Conservation (phyloP, 345 rosid species). For the Rubroshorea leprosula region DNA sequence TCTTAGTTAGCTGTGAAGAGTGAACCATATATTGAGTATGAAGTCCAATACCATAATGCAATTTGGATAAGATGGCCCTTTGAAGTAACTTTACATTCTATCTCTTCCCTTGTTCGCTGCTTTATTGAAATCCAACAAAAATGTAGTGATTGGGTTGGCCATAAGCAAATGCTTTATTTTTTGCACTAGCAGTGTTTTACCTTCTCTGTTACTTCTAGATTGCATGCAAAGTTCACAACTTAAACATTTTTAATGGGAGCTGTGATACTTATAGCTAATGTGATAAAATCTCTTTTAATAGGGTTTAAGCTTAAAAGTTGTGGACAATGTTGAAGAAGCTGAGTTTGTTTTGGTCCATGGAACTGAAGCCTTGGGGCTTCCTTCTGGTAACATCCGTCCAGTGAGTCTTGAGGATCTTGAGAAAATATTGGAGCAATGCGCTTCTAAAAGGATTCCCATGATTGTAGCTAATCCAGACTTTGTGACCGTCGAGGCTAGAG, state of each 20-base stretch:
- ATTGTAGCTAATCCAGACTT: too few species aligned
- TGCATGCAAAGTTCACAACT: neutral
- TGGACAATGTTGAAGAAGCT: conserved; percentile 72
- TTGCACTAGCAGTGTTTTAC: neutral
- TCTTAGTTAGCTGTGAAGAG: too few species aligned
- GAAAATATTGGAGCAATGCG: conserved; percentile 69
- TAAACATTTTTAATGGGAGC: neutral
- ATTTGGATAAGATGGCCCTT: too few species aligned
- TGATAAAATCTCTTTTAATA: conserved; percentile 17
- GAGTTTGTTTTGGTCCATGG: conserved; percentile 88
- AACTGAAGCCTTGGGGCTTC: conserved; percentile 79
- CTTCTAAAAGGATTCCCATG: too few species aligned
- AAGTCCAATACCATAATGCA: too few species aligned
- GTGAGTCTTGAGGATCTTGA: conserved; percentile 65
- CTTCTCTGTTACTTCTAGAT: neutral
- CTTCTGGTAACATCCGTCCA: conserved; percentile 56
- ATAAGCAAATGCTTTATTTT: neutral
- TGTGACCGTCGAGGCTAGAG: too few species aligned
- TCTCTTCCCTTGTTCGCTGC: too few species aligned
- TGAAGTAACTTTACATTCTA: too few species aligned
- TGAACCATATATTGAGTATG: too few species aligned
- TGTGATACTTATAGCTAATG: conserved; percentile 2
- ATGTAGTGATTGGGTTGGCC: too few species aligned
- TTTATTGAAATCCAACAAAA: too few species aligned
- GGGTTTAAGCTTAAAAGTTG: conserved; percentile 75